Evolutionary conservation across 1,284 basidiomycete species (phyloP).

Genomic region (Marasmius sp.): DNA sequence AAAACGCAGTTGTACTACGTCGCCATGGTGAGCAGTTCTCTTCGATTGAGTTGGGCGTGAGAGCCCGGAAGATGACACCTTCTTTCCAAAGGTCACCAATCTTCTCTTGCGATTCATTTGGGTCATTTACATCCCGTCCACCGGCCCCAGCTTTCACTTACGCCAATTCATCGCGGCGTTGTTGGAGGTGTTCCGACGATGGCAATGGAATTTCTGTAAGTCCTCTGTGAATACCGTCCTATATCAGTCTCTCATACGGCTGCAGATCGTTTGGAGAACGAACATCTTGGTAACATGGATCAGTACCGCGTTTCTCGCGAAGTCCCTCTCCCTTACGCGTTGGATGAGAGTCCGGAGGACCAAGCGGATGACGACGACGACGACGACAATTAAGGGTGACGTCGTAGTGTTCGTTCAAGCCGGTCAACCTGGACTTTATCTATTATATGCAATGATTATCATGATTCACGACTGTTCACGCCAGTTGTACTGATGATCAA

Average conservation of each 20-base stretch:
- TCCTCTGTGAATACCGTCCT: conserved; percentile 8
- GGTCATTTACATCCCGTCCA: conserved; percentile 73
- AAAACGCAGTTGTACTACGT: conserved; percentile 69
- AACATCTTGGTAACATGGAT: conserved; percentile 84
- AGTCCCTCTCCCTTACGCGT: conserved; percentile 72
- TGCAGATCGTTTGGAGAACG: conserved; percentile 80
- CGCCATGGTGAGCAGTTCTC: conserved; percentile 55
- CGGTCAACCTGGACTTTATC: not conserved
- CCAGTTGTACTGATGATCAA: not conserved
- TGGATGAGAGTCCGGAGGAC: conserved; percentile 44
- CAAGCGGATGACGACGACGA: conserved; percentile 29
- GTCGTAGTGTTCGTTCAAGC: no score
- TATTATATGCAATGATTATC: conserved; percentile 2
- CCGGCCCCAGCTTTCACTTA: conserved; percentile 49
- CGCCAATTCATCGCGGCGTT: conserved; percentile 71
- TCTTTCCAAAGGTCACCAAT: conserved; percentile 58
- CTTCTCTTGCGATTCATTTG: conserved; percentile 79
- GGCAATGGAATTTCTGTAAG: conserved; percentile 93
- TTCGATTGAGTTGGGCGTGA: not conserved
- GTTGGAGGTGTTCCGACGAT: conserved; percentile 79
- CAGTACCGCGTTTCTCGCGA: conserved; percentile 82
- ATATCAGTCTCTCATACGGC: not conserved
- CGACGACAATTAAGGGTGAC: conserved; percentile 4
- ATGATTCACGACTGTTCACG: not conserved
- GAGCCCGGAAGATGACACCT: not conserved